These are phyloP conservation scores for Trichomonas vaginalis DNA, from an alignment of 208 protist genomes.

Conservation along the genomic window DNA sequence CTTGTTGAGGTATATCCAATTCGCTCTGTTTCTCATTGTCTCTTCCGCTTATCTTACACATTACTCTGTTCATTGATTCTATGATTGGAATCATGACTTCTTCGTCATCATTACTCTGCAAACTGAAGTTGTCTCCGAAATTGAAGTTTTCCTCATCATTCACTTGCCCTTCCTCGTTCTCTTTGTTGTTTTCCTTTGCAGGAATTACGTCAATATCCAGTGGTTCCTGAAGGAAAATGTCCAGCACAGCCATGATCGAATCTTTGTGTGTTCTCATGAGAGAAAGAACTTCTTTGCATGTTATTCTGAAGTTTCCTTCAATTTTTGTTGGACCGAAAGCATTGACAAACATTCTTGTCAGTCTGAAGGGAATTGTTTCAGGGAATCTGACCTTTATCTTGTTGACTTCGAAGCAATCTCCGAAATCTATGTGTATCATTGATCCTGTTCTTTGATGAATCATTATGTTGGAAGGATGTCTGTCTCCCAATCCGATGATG, in stretches of 20 bases:
- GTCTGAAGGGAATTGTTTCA: constrained; percentile 80
- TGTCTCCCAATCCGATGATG: constrained; percentile 66
- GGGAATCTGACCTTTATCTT: constrained; percentile 63
- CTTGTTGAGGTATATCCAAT: background rate
- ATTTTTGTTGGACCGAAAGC: constrained; percentile 69
- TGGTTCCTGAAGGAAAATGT: constrained; percentile 34
- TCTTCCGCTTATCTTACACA: background rate
- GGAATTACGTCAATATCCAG: background rate
- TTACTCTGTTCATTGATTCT: background rate
- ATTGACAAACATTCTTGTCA: constrained; percentile 80
- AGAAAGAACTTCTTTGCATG: constrained; percentile 60
- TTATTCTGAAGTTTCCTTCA: constrained; percentile 66
- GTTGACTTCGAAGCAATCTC: constrained; percentile 80
- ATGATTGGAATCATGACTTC: constrained; percentile 44
- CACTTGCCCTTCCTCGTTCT: constrained; percentile 28
- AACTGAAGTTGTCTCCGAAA: constrained; percentile 76
- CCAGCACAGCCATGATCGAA: constrained; percentile 22
- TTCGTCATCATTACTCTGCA: constrained; percentile 72
- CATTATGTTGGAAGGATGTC: constrained; percentile 79
- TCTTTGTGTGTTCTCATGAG: background rate
- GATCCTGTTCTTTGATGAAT: constrained; percentile 48
- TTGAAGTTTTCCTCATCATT: constrained; percentile 64
- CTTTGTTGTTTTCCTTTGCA: background rate
- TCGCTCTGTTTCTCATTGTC: background rate
- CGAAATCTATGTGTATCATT: constrained; percentile 66